Percentiles rank a stretch among this genome's conserved stretches.
phyloP scores from a whole-genome alignment of 2,329 filamentous ascomycete species.

The Zymoseptoria passerinii region DNA sequence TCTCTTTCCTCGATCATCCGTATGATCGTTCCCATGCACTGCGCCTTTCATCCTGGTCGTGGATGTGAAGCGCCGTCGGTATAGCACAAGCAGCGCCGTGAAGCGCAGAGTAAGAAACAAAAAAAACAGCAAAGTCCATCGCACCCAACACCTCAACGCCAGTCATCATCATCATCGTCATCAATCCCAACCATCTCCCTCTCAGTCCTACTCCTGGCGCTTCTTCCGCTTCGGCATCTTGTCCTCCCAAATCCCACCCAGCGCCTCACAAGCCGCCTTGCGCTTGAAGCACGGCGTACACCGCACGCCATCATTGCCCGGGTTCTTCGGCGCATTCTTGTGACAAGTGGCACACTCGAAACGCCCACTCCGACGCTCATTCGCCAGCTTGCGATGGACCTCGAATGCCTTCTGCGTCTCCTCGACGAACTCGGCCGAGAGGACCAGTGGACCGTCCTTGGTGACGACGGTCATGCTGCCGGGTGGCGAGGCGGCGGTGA shows the following conservation, averaged over 20 bases:
- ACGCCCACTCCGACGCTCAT: background rate
- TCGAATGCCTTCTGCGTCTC: background rate
- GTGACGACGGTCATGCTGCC: background rate
- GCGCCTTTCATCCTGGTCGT: background rate
- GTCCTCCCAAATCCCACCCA: background rate
- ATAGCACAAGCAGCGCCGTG: background rate
- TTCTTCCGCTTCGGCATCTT: background rate
- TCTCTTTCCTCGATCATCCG: background rate
- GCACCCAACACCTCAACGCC: background rate
- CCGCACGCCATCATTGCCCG: conserved; percentile 7
- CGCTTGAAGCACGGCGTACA: conserved; percentile 8
- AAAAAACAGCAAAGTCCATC: background rate
- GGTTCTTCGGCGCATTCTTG: conserved; percentile 4
- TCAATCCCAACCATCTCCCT: background rate
- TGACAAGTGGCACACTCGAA: conserved; percentile 2
- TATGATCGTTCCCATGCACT: background rate
- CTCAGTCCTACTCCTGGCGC: background rate
- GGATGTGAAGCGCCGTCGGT: background rate
- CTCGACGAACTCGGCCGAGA: background rate
- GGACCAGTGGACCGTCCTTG: background rate
- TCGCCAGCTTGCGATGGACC: background rate
- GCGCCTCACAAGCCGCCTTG: background rate
- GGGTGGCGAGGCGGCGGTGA: background rate
- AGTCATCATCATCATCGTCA: background rate
- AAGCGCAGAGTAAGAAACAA: background rate